phyloP scores from a whole-genome alignment of 805 yeast species.

The Wickerhamiella vanderwaltii region DNA sequence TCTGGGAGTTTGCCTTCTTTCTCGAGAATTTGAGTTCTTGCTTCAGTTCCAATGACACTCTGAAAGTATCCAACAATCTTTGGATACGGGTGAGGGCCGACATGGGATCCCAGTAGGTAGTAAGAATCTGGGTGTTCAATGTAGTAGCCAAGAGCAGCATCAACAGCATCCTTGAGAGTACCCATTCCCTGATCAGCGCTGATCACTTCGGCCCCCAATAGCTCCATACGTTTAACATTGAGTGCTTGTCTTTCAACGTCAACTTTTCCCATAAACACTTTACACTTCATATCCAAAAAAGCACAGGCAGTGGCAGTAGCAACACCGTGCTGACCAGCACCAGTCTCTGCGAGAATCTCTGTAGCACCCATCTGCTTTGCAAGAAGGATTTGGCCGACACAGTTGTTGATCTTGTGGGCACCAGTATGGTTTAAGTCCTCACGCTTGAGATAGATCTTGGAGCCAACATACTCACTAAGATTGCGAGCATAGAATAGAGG shows the following conservation, averaged over 20 bases:
- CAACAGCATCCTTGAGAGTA: conserved; percentile 93
- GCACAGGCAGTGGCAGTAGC: conserved; percentile 40
- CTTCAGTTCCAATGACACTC: conserved; percentile 89
- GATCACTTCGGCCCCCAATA: conserved; percentile 88
- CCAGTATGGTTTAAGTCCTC: conserved; percentile 59
- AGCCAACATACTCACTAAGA: conserved; percentile 78
- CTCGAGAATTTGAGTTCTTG: conserved; percentile 75
- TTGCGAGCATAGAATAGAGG: conserved; percentile 83
- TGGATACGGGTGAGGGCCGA: conserved; percentile 98
- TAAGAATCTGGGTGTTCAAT: conserved; percentile 80
- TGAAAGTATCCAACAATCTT: conserved; percentile 96
- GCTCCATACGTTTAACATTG: conserved; percentile 93
- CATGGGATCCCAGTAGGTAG: conserved; percentile 94
- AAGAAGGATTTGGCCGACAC: conserved; percentile 34
- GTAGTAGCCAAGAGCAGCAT: conserved; percentile 94
- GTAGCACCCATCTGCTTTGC: conserved; percentile 36
- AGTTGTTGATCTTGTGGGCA: conserved; percentile 38
- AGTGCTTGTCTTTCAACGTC: conserved; percentile 97
- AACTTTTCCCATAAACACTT: conserved; percentile 97
- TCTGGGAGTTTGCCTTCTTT: conserved; percentile 68
- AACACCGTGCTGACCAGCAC: conserved; percentile 42
- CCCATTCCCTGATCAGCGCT: conserved; percentile 89
- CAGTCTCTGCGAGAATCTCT: conserved; percentile 37
- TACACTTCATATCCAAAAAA: conserved; percentile 74
- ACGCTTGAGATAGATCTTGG: conserved; percentile 93